These are phyloP conservation scores for Ustulina deusta DNA, from an alignment of 2,329 filamentous ascomycete species.

Conservation along the genomic window DNA sequence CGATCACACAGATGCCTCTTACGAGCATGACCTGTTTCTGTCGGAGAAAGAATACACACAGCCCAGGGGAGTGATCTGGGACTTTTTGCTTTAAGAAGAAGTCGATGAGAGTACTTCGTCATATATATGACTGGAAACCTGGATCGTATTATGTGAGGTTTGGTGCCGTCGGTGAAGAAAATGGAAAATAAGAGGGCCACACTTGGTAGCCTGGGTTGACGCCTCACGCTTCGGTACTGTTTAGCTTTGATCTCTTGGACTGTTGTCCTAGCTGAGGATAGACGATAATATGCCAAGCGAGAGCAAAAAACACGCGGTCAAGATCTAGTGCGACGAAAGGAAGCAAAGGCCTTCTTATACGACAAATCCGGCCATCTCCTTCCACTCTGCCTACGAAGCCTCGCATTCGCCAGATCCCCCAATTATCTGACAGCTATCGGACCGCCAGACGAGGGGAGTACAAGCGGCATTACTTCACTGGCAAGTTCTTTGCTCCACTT, in stretches of 20 bases:
- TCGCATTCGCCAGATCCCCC: slow-evolving; percentile 25
- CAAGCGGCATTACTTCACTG: slow-evolving; percentile 33
- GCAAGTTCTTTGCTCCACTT: slow-evolving; percentile 31
- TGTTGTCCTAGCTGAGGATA: slow-evolving; percentile 21
- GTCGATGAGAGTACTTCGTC: slow-evolving; percentile 31
- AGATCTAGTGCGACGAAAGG: slow-evolving; percentile 11
- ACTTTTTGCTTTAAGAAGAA: slow-evolving; percentile 17
- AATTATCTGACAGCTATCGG: slow-evolving; percentile 16
- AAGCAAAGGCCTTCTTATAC: slow-evolving; percentile 35
- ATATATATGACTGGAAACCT: slow-evolving; percentile 29
- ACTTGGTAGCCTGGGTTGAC: slow-evolving; percentile 16
- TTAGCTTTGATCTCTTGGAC: slow-evolving; percentile 18
- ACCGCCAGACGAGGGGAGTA: slow-evolving; percentile 21
- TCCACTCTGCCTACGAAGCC: slow-evolving; percentile 16
- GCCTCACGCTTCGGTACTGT: slow-evolving; percentile 19
- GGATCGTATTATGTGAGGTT: slow-evolving; percentile 27
- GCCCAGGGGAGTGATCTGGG: slow-evolving; percentile 17
- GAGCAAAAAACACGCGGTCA: slow-evolving; percentile 15
- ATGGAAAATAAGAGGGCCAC: slow-evolving; percentile 20
- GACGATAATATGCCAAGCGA: slow-evolving; percentile 20
- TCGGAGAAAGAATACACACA: slow-evolving; percentile 26
- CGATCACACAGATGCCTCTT: slow-evolving; percentile 32
- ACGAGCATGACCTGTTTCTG: slow-evolving; percentile 35
- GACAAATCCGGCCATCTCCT: slow-evolving; percentile 15
- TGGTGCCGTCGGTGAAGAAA: slow-evolving; percentile 33